These are phyloP conservation scores for Calonectria pseudoturangicola DNA, from an alignment of 2,329 filamentous ascomycete genomes.

Conservation along the genomic window DNA sequence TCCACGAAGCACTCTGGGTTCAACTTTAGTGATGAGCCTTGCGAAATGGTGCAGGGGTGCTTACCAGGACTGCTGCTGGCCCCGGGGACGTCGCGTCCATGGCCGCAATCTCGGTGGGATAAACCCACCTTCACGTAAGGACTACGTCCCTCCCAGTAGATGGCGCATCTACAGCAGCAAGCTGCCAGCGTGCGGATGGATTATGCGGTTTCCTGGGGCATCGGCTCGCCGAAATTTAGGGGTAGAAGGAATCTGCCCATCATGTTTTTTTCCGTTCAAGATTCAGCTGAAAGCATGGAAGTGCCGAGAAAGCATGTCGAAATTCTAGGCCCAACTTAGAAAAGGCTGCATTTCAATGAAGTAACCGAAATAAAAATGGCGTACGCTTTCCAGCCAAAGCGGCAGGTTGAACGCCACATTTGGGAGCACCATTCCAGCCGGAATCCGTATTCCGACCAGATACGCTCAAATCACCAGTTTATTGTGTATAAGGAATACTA, in stretches of 20 bases:
- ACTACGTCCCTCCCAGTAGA: not conserved
- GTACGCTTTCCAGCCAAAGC: not conserved
- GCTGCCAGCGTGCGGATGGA: not conserved
- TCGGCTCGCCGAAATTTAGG: not conserved
- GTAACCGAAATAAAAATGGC: not conserved
- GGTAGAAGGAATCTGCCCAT: not conserved
- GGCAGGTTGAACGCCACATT: not conserved
- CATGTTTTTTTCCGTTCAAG: not conserved
- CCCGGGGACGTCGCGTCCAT: not conserved
- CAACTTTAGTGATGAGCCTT: not conserved
- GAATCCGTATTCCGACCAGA: not conserved
- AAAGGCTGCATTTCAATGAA: not conserved
- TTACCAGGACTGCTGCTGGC: not conserved
- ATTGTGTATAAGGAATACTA: too few species aligned
- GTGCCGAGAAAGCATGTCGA: not conserved
- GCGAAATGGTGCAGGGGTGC: not conserved
- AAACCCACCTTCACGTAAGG: not conserved
- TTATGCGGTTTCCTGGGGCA: not conserved
- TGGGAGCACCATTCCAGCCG: not conserved
- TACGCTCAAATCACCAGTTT: too few species aligned
- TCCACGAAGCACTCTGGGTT: not conserved
- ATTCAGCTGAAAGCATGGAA: not conserved
- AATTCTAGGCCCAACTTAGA: not conserved
- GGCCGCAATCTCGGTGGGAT: not conserved
- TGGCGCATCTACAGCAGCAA: not conserved